Base-by-base conservation (phyloP, 371 early-diverging fungal genomes). In the Rhizopus microsporus region DNA sequence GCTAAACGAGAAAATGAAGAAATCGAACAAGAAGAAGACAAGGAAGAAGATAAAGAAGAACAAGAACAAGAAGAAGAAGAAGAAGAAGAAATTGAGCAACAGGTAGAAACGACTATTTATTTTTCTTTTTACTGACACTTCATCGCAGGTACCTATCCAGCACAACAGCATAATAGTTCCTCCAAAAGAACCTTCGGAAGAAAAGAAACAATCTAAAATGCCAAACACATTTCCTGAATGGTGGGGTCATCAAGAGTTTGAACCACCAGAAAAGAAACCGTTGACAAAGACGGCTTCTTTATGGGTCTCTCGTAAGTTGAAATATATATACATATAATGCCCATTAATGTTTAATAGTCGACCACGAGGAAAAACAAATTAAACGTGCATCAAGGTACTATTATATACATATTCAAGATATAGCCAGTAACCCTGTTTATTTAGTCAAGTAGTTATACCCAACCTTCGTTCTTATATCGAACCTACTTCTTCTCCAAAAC, bases 171-270 rank as follows among this genome's bases (percentile, higher is more conserved):
- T 23, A 23, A 23, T 23, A 23, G 23, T 23, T 23, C 23, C 23
- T 23, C 23, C 23, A 23, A 23, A 23, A 23, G 23, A 23, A 23
- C 23, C 23, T 23, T 23, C 2, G 23, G 23, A 23, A 23, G 23
- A 23, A 52, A 44, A 55, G 10, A 51, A 67, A 43, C 44, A 53
- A 12, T 42, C 56, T 8, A 67, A 34, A 6, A 58, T 71, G 39
- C 71, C 71, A 0, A 67, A 59, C n/a, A 74, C 78, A 7, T 72
- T 74, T 49, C 75, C 78, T 13, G 67, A 72, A 43, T 75, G 73
- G 75, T 72, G 78, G 73, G 71, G 73, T 33, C 71, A 71, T 42
- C 62, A 59, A 17, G 75, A 66, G 33, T 51, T 43, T 17, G 60
- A 65, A 46, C 43, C 57, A 32, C 50, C 51, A n/a, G 12, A 44